Evolutionary conservation across 2,329 filamentous ascomycete species (phyloP), one percentile per base, ranked within the genome.

Genomic region (Penicillium olsonii): DNA sequence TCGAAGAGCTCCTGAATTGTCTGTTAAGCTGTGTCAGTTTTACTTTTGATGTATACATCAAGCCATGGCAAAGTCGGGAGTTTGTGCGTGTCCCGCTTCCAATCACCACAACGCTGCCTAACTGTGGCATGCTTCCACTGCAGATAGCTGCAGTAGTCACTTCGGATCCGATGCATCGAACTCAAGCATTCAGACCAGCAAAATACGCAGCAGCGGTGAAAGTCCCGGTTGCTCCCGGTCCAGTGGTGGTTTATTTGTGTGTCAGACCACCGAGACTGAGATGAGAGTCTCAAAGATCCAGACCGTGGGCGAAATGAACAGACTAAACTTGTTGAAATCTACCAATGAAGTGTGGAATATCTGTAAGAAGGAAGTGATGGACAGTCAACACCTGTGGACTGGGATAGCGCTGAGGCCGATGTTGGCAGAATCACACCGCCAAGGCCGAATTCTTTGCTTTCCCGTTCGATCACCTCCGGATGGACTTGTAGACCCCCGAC

Each of bases 371-470:
- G 37, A 17, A 39, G 5, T 12, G 20, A 17, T 26, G 24, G 20
- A 11, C 3, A 17, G 15, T 37, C 17, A 45, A 45, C 34, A 45
- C 8, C 4, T 24, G n/a, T n/a, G n/a, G 8, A 24, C 18, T 37
- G 35, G 43, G 3, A 40, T 33, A 33, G n/a, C n/a, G n/a, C 17
- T 24, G 26, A 19, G 41, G 35, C 7, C 31, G n/a, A 18, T 19
- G 9, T 33, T 15, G 57, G 59, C 59, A 61, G 57, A 50, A 60
- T 57, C 50, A 55, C 52, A 59, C 54, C 55, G 56, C 58, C 58
- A 19, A 56, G 33, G 18, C 56, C 48, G 56, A 62, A 59, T 55
- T 59, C 55, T 61, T 60, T 53, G 43, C 48, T 45, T 52, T 50
- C n/a, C 38, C 41, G 42, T 49, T 56, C 42, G 46, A 44, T 54